Evolutionary conservation across 345 rosid genomes (phyloP).

Genomic region (Brassica incana): DNA sequence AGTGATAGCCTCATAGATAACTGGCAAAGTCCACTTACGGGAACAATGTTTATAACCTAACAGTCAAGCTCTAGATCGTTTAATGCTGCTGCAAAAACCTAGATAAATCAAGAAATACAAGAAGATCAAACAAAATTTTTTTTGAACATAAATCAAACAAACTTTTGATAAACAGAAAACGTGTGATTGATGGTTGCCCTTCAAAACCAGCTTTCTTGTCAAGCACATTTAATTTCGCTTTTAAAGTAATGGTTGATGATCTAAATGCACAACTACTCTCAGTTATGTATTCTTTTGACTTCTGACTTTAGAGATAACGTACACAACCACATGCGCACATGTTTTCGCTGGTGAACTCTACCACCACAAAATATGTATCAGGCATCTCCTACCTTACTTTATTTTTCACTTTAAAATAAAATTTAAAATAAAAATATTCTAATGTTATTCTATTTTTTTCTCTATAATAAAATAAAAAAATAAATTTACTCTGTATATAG

Average conservation of each 20-base stretch:
- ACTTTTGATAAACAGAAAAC: background rate
- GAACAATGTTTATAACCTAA: too few relatives aligned
- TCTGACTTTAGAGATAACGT: background rate
- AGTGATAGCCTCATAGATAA: too few relatives aligned
- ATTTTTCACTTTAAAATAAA: too few relatives aligned
- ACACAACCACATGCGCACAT: background rate
- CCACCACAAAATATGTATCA: background rate
- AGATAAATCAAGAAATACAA: too few relatives aligned
- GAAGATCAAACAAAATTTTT: background rate
- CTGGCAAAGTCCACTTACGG: too few relatives aligned
- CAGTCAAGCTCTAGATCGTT: too few relatives aligned
- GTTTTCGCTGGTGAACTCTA: background rate
- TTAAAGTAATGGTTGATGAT: background rate
- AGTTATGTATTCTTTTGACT: background rate
- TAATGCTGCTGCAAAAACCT: too few relatives aligned
- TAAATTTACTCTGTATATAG: too few relatives aligned
- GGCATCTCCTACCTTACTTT: too few relatives aligned
- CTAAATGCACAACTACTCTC: background rate
- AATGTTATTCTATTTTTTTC: too few relatives aligned
- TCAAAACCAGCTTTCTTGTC: conserved; percentile 74
- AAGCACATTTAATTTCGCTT: conserved; percentile 42
- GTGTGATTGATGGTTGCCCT: conserved; percentile 48
- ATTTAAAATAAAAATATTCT: too few relatives aligned
- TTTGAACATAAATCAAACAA: background rate
- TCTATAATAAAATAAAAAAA: too few relatives aligned